phyloP scores from a whole-genome alignment of 2,329 filamentous ascomycete genomes.

The Botrytis porri region DNA sequence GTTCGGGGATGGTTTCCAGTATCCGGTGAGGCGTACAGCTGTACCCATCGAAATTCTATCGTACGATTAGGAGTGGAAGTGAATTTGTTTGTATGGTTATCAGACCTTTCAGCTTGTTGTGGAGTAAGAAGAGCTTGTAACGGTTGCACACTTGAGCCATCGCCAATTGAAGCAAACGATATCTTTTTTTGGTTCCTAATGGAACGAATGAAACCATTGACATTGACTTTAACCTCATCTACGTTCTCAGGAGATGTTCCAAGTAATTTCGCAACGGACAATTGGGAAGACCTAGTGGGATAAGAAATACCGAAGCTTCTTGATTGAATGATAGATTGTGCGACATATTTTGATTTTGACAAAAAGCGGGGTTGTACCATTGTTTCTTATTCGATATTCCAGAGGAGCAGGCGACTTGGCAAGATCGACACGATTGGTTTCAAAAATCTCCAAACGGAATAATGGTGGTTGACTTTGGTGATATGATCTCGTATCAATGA shows the following conservation, averaged over 20 bases:
- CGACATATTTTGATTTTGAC: slow-evolving; percentile 11
- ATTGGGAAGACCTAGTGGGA: neutral
- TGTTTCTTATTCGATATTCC: slow-evolving; percentile 10
- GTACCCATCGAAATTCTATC: slow-evolving; percentile 75
- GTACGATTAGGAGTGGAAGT: slow-evolving; percentile 18
- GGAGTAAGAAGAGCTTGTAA: slow-evolving; percentile 55
- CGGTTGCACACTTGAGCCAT: slow-evolving; percentile 77
- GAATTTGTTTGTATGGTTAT: slow-evolving; percentile 17
- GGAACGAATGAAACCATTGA: slow-evolving; percentile 80
- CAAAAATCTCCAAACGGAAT: neutral
- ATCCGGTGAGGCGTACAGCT: slow-evolving; percentile 73
- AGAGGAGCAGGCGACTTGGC: neutral
- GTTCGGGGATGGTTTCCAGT: slow-evolving; percentile 68
- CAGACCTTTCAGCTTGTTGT: slow-evolving; percentile 30
- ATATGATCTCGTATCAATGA: neutral
- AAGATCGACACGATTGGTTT: slow-evolving; percentile 2
- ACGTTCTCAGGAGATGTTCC: slow-evolving; percentile 47
- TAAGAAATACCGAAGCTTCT: slow-evolving; percentile 6
- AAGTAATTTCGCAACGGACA: slow-evolving; percentile 55
- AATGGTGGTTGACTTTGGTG: slow-evolving; percentile 7
- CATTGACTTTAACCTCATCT: slow-evolving; percentile 54
- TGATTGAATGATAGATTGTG: neutral
- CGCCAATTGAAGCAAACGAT: slow-evolving; percentile 80
- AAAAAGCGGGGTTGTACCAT: slow-evolving; percentile 16
- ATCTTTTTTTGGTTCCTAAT: slow-evolving; percentile 82